Evolutionary conservation across 805 yeast genomes (phyloP).

Genomic region (Isabelozyma heimii): DNA sequence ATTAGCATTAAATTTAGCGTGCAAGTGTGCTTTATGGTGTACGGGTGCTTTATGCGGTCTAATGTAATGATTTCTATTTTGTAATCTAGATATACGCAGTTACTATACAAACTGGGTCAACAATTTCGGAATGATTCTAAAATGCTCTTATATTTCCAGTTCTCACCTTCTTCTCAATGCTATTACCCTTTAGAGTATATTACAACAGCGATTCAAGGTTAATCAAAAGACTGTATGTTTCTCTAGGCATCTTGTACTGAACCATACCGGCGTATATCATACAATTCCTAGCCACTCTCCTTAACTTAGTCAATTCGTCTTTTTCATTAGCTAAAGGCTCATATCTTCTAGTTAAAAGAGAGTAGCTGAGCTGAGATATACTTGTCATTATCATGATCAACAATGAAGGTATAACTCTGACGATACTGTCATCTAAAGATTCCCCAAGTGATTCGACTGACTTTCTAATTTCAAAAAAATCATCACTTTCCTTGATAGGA

Average conservation of each 20-base stretch:
- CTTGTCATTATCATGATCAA: conserved; percentile 80
- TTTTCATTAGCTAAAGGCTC: conserved; percentile 44
- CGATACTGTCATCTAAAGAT: conserved; percentile 63
- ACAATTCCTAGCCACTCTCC: conserved; percentile 71
- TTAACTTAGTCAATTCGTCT: conserved; percentile 54
- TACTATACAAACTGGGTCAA: too few relatives aligned
- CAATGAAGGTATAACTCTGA: conserved; percentile 77
- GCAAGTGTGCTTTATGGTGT: too few relatives aligned
- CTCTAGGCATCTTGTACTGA: conserved; percentile 88
- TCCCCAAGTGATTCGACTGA: conserved; percentile 59
- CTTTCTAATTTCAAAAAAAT: conserved; percentile 57
- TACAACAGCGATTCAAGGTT: conserved; percentile 53
- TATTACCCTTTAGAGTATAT: too few relatives aligned
- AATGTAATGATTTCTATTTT: too few relatives aligned
- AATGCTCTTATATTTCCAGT: too few relatives aligned
- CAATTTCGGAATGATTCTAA: too few relatives aligned
- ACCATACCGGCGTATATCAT: conserved; percentile 95
- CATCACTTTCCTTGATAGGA: conserved; percentile 51
- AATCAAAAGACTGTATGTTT: conserved; percentile 69
- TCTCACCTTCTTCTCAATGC: too few relatives aligned
- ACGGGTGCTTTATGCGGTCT: too few relatives aligned
- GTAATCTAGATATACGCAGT: too few relatives aligned
- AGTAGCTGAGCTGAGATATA: conserved; percentile 55
- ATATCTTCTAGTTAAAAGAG: conserved; percentile 41
- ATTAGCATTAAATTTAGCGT: too few relatives aligned